Base-by-base conservation (phyloP, 1,284 basidiomycete genomes). In the Ganoderma meredithae region DNA sequence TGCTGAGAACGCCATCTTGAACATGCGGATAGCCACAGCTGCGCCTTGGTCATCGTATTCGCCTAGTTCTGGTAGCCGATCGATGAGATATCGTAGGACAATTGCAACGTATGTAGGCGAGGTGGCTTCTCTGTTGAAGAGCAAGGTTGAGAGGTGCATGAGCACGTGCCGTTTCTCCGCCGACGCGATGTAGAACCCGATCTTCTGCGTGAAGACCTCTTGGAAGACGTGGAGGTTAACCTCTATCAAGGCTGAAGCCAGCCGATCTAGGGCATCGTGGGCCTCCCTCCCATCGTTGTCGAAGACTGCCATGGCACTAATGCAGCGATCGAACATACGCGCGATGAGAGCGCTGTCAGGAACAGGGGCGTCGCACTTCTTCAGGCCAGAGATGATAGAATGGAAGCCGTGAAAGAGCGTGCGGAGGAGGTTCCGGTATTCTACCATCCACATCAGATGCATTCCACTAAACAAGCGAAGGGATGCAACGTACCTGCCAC, bases 1-100 rank as follows among this genome's bases (percentile, higher is more conserved):
- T 2, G 97, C 95, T 73, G 90, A 87, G 81, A 99, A 99, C 9
- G 96, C 93, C 88, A 98, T 94, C 83, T 99, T 99, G 89, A 96
- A 99, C 68, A 99, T 84, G 63, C 96, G 89, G 68, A 99, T 91
- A 12, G 93, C 94, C 53, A 94, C 89, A 0, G 93, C 90, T 2
- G 93, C 91, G 12, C 90, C 91, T 73, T 91, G 85, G 74, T 95
- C 93, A 75, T 97, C 93, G 76, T 93, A 90, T 71, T 95, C 92
- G 60, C 97, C 97, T 2, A 99, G 87, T 59, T 92, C 83, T 36
- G 92, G 93, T 17, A 99, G 88, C 60, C 92, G 88, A 39, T 91
- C 89, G 66, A 98, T 91, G 61, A 99, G 88, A 80, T 95, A 96
- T 59, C 92, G 89, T 67, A 99, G 88, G 39, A 98, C 87, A 70